These are phyloP conservation scores for Acidiella bohemica DNA, from an alignment of 495 filamentous ascomycete genomes.

Conservation along the genomic window DNA sequence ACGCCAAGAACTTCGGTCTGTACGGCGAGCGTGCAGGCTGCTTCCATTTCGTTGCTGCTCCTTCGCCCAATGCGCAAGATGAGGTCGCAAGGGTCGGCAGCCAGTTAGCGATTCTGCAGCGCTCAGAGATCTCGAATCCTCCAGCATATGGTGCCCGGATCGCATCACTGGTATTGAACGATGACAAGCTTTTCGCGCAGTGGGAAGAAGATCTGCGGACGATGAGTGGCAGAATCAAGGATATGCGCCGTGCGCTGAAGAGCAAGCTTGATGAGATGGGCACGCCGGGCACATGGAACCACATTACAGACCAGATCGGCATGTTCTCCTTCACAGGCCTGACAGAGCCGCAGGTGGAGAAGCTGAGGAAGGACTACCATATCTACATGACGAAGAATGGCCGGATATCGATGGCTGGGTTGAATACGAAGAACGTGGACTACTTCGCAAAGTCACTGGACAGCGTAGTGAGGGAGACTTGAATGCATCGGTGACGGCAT, in stretches of 20 bases:
- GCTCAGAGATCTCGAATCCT: conserved; percentile 92
- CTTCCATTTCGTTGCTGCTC: conserved; percentile 84
- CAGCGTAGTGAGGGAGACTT: conserved; percentile 61
- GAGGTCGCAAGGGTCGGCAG: conserved; percentile 56
- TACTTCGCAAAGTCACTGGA: conserved; percentile 85
- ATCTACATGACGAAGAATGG: conserved; percentile 99
- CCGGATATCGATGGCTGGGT: conserved; percentile 83
- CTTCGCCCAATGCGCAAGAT: conserved; percentile 49
- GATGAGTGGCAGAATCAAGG: conserved; percentile 87
- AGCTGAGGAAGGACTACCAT: conserved; percentile 66
- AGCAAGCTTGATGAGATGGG: conserved; percentile 63
- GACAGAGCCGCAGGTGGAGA: conserved; percentile 70
- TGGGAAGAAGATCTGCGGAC: conserved; percentile 88
- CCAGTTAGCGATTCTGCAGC: conserved; percentile 88
- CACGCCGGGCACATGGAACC: conserved; percentile 85
- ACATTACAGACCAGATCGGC: conserved; percentile 96
- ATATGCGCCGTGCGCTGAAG: conserved; percentile 68
- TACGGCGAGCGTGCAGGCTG: conserved; percentile 93
- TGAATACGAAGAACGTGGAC: conserved; percentile 83
- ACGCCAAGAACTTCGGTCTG: conserved; percentile 97
- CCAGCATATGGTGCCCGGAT: conserved; percentile 88
- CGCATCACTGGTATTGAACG: conserved; percentile 70
- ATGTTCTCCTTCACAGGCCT: conserved; percentile 99
- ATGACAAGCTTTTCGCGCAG: conserved; percentile 66
- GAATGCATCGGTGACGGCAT: no score